Evolutionary conservation across 2,329 filamentous ascomycete species (phyloP), one percentile per base, ranked within the genome.

Genomic region (Hypoxylon sp.): DNA sequence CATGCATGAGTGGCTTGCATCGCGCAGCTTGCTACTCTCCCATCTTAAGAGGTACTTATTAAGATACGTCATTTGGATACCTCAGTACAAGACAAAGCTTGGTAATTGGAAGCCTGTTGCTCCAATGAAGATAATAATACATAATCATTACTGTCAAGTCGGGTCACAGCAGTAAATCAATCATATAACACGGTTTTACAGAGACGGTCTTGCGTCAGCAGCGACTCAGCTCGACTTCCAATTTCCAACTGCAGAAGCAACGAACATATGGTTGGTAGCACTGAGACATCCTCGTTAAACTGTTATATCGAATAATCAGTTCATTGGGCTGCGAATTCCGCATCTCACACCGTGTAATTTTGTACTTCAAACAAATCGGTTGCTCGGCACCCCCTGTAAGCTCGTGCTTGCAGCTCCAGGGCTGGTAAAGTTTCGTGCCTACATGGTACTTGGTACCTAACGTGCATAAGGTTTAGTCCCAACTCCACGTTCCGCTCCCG

Each of bases 401-500:
- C 48, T 65, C 57, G 32, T 59, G 48, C 50, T 54, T 58, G 44
- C 54, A 31, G 50, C n/a, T n/a, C n/a, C n/a, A n/a, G n/a, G n/a
- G n/a, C 54, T 47, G n/a, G 47, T 24, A 21, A 44, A 47, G 51
- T 62, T 54, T 59, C 59, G 57, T 62, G 60, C 48, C 24, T 37
- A 42, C 57, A 35, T 11, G 32, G 32, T 17, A 32, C 31, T 37
- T 50, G n/a, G 37, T 53, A 31, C 29, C 5, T 53, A 50, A 46
- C n/a, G 31, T 32, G 47, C 29, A 24, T 56, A 17, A 56, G 19
- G 54, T 52, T 62, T 61, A 57, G 44, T 52, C 47, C 35, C 35
- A 44, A 51, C 52, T 61, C 65, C 68, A 66, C 62, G 62, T 68
- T 63, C 59, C 68, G 65, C 58, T 68, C 62, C 62, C 62, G 62